Base-by-base conservation (phyloP, 2,329 filamentous ascomycete genomes). In the Talaromyces rugulosus region DNA sequence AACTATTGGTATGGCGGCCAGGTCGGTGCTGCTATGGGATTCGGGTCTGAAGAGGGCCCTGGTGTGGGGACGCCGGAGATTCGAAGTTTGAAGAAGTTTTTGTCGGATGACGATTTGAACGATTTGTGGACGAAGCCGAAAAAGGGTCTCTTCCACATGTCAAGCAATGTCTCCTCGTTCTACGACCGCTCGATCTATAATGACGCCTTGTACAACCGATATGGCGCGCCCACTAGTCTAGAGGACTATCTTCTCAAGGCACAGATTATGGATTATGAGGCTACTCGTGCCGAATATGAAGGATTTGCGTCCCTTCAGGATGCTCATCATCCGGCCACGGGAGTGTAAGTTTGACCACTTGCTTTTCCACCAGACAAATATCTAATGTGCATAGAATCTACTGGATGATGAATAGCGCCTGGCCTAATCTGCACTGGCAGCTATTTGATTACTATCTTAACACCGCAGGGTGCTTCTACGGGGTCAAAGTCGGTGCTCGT, bases 401-500 rank as follows among this genome's bases (percentile, higher is more conserved):
- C 74, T 89, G 86, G 86, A 88, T 89, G 86, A 71, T 88, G 59
- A 87, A 87, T 65, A 82, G 82, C 53, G 86, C 86, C 0, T 89
- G 86, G 85, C 86, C 87, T 0, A 83, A 80, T 60, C 73, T 89
- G 31, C 86, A 88, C 68, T 89, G 87, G 86, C 84, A 85, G 59
- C 72, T 87, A 5, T 87, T 87, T 68, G 86, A 88, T 66, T 85
- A 85, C 69, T 88, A 88, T 64, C 71, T 87, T 47, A 82, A 81
- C 27, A 81, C 85, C 0, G 82, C 80, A 0, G 86, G 84, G 0
- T 79, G 83, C 0, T 88, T 85, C 64, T 88, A 83, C 62, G 86
- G 87, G 3, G 79, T 81, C 16, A 87, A 88, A 69, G 71, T 79
- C 0, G 85, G 77, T 0, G 71, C 72, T 0, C 74, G 82, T 0